Percentiles rank a stretch among this genome's conserved stretches.
Conservation (phyloP, 208 protist genomes). For the Acanthamoeba sp. region DNA sequence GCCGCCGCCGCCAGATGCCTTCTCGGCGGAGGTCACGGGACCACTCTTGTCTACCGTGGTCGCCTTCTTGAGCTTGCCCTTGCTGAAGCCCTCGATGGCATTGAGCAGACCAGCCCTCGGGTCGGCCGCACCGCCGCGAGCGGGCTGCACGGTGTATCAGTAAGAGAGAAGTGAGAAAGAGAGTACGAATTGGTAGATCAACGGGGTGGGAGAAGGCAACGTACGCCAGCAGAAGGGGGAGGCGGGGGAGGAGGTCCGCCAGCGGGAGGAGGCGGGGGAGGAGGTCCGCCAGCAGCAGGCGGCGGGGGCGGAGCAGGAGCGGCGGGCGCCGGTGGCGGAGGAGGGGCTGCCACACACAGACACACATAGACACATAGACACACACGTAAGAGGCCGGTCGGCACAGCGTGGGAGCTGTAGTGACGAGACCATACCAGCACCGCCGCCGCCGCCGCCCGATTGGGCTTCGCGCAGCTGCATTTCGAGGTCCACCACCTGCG, state of each 20-base stretch:
- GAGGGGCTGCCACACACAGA: neutral
- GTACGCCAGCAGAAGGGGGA: constrained; percentile 12
- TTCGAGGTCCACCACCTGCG: constrained; percentile 14
- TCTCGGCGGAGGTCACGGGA: neutral
- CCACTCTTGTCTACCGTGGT: constrained; percentile 27
- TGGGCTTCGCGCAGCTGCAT: constrained; percentile 34
- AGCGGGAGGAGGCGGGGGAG: neutral
- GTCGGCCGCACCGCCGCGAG: neutral
- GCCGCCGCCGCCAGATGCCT: neutral
- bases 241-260: constrained; percentile 21
- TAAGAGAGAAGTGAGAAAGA: neutral
- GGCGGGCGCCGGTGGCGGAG: neutral
- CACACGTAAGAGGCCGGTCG: neutral
- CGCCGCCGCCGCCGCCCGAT: neutral
- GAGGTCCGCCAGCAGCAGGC: neutral
- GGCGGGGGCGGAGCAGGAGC: neutral
- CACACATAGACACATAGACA: neutral
- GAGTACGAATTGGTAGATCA: neutral
- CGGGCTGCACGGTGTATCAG: neutral
- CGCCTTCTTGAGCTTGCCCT: constrained; percentile 68
- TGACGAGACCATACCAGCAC: too few relatives aligned
- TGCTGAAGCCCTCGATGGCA: constrained; percentile 57
- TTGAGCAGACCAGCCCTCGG: constrained; percentile 20
- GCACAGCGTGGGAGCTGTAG: neutral
- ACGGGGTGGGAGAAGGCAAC: neutral